Percentiles rank a stretch among this genome's conserved stretches.
phyloP scores from a whole-genome alignment of 352 stramenopile genomes.

The Pythium graminicola region DNA sequence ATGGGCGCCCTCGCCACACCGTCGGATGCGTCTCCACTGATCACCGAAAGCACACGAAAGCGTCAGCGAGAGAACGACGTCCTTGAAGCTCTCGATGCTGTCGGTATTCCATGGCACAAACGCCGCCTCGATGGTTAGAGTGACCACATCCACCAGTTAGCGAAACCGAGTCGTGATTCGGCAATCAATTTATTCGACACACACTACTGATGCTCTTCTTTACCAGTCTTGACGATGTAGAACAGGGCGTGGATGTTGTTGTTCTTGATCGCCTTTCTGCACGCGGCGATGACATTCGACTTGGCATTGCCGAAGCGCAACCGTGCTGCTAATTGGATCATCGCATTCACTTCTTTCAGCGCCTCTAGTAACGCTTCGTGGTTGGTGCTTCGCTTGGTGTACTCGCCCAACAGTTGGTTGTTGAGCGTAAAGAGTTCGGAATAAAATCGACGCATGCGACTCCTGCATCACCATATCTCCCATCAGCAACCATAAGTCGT shows the following conservation, averaged over 20 bases:
- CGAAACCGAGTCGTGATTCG: background rate
- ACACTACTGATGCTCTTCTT: constrained; percentile 65
- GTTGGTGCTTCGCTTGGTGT: constrained; percentile 90
- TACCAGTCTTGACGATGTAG: constrained; percentile 81
- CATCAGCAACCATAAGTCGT: background rate
- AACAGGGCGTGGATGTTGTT: constrained; percentile 85
- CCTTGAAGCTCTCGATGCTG: constrained; percentile 12
- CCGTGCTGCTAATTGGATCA: constrained; percentile 86
- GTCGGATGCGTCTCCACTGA: constrained; percentile 9
- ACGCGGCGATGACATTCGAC: constrained; percentile 72
- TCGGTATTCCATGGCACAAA: constrained; percentile 20
- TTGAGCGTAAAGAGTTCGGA: constrained; percentile 90
- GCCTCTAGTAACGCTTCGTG: constrained; percentile 85
- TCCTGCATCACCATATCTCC: constrained; percentile 22
- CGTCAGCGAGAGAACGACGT: constrained; percentile 31
- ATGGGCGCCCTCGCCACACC: constrained; percentile 28
- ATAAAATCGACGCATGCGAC: constrained; percentile 82
- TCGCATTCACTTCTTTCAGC: constrained; percentile 90
- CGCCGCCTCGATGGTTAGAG: constrained; percentile 2
- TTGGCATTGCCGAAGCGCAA: constrained; percentile 84
- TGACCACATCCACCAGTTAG: background rate
- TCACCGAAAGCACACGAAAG: constrained; percentile 23
- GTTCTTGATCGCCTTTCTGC: constrained; percentile 86
- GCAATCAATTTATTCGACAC: constrained; percentile 1
- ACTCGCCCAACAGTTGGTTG: constrained; percentile 87